Base-by-base conservation (phyloP, 164 flowering plant species). In the Saururus chinensis region DNA sequence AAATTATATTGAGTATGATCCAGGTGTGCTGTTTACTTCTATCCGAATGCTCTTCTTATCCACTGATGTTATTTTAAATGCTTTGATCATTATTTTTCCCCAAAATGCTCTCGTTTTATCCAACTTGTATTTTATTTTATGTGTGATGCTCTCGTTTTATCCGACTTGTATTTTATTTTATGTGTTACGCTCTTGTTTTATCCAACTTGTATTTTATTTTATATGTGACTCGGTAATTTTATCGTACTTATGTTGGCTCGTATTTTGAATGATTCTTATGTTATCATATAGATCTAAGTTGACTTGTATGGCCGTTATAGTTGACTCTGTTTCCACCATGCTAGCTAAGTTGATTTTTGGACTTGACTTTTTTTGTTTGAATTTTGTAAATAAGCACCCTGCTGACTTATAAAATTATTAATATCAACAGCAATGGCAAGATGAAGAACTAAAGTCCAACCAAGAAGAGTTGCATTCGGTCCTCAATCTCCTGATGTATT, bases 401-500 rank as follows among this genome's bases (percentile, higher is more conserved):
- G 17, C 49, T 45, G 17, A 45, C 1, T 12, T 17, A 7, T 7
- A 45, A 45, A 17, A 45, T 12, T 23, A 17, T 60, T 41, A 25
- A 35, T 35, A 23, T 56, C 52, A 21, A 45, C 87, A 95, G 99
- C 83, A 73, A 51, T 64, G 87, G 70, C 78, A 87, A 25, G 79
- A 76, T 25, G 96, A 87, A 74, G 97, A 93, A 71, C 75, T 95
- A 74, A 89, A 84, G 81, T 80, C 85, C 62, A 95, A 91, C 74
- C 96, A 84, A 66, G 99, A 95, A 79, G 89, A 88, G 75, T 65
- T 95, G 66, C 76, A 76, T 64, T 89, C 85, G 8, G 96, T 91
- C 69, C 87, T 95, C 66, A 84, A 86, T 76, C 93, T 91, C 52
- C 88, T 95, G 24, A 84, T 83, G 92, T 85, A 82, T 66, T 95